Base-by-base conservation (phyloP, 2,329 filamentous ascomycete species). In the Dothidotthia symphoricarpi region DNA sequence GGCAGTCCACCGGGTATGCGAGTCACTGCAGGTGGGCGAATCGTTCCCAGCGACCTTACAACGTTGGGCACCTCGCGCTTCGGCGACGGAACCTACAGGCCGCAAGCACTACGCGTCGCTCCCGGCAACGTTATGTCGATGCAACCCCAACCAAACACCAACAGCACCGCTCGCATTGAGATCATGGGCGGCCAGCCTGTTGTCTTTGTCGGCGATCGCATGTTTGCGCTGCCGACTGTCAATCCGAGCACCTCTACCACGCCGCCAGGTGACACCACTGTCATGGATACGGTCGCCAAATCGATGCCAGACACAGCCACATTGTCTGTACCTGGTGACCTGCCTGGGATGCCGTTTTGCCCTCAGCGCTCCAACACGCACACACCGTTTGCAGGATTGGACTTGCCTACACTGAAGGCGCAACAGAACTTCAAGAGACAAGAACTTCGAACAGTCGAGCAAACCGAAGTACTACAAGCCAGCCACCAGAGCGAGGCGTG, bases 21-120 rank as follows among this genome's bases (percentile, higher is more conserved):
- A 39, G 73, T 76, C 28, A 76, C 73, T 32, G 73, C 73, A 44
- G 73, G 73, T 26, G 73, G 73, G n/a, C 69, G 72, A 13, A 70
- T 76, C 43, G 73, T 76, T n/a, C 72, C 73, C 11, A 73, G 67
- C 34, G 73, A 68, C 41, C 53, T 66, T 33, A 57, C 57, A 28
- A 59, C 57, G n/a, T 47, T 67, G 16, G 49, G 50, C 28, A 57
- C 52, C 35, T 44, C 56, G 14, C 57, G 60, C 36, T 63, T 57
- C 41, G 52, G 48, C 38, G 57, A 62, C 53, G 61, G 52, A 43
- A 51, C 47, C 31, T 55, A 57, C 49, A 61, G 53, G 31, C 43
- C 54, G 11, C 52, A 54, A 29, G 27, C 48, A n/a, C 34, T 59
- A 19, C 54, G 57, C 24, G 35, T 53, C 22, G 34, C 50, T 14